phyloP scores from a whole-genome alignment of 2,329 filamentous ascomycete genomes.

The Aspergillus costaricaensis region DNA sequence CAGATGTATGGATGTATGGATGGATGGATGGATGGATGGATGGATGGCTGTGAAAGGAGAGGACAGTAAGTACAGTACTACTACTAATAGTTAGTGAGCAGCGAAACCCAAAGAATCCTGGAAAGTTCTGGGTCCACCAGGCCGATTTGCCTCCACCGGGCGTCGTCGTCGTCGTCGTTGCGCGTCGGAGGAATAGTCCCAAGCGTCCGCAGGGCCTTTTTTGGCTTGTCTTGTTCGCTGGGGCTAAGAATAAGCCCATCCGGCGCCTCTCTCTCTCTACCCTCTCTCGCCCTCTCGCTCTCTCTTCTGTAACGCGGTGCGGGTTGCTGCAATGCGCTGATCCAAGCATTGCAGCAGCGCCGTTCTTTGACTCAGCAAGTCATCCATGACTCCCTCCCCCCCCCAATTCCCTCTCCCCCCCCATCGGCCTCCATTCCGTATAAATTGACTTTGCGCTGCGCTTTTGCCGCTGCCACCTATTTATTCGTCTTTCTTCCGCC shows the following conservation, averaged over 20 bases:
- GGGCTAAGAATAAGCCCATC: not conserved
- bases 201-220: not conserved
- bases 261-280: not conserved
- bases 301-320: not conserved
- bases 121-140: slow-evolving; percentile 8
- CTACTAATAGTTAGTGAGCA: not conserved
- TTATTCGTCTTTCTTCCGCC: slow-evolving; percentile 11
- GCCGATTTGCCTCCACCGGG: slow-evolving; percentile 11
- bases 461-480: slow-evolving; percentile 19
- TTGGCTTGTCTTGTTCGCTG: no score
- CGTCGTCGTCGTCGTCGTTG: not conserved
- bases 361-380: slow-evolving; percentile 10
- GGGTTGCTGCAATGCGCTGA: not conserved
- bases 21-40: not conserved
- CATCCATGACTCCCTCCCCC: slow-evolving; percentile 1
- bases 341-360: slow-evolving; percentile 1
- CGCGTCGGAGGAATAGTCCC: not conserved
- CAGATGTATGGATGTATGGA: not conserved
- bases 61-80: no score
- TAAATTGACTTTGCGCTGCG: slow-evolving; percentile 27
- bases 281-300: no score
- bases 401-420: not conserved
- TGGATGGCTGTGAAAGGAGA: not conserved
- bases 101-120: slow-evolving; percentile 1
- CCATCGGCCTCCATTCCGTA: slow-evolving; percentile 11